Percentiles rank a stretch among this genome's conserved stretches.
Evolutionary conservation across 2,329 filamentous ascomycete species (phyloP).

Genomic region (Aspergillus ochraceus): DNA sequence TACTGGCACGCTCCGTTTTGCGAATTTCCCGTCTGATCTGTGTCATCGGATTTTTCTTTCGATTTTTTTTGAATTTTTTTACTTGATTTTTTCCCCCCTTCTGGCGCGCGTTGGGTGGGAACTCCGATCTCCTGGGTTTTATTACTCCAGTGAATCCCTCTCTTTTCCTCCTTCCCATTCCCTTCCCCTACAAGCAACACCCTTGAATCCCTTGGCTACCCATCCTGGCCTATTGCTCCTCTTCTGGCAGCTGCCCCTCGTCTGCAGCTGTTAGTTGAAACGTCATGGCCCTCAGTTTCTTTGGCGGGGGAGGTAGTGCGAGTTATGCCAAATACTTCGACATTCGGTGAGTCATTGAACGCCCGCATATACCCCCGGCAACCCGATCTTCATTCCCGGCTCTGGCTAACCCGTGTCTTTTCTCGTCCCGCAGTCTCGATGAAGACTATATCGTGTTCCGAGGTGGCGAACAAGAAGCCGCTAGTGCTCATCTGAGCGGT

Average conservation of each 20-base stretch:
- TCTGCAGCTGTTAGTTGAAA: constrained; percentile 21
- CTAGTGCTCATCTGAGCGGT: constrained; percentile 72
- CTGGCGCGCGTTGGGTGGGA: constrained; percentile 5
- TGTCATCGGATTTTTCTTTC: constrained; percentile 21
- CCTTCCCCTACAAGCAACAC: background rate
- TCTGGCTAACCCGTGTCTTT: constrained; percentile 18
- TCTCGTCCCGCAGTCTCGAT: constrained; percentile 59
- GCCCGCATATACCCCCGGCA: constrained; percentile 13
- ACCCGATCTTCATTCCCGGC: constrained; percentile 7
- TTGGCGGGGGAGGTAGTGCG: constrained; percentile 42
- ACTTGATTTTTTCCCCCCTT: constrained; percentile 1
- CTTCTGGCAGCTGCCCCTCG: constrained; percentile 16
- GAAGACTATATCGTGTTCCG: constrained; percentile 78
- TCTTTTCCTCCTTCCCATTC: background rate
- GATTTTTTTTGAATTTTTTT: constrained; percentile 10
- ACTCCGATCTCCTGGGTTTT: constrained; percentile 4
- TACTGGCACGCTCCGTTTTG: constrained; percentile 20
- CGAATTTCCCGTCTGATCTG: constrained; percentile 16
- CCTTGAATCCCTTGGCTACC: constrained; percentile 2
- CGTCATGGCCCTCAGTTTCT: constrained; percentile 48
- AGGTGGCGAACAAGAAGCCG: constrained; percentile 71
- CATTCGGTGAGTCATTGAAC: constrained; percentile 41
- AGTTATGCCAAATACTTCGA: constrained; percentile 52
- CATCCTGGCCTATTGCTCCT: background rate
- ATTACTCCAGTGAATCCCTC: background rate